Conservation (phyloP, 495 filamentous ascomycete genomes). For the Penicillium cosmopolitanum region DNA sequence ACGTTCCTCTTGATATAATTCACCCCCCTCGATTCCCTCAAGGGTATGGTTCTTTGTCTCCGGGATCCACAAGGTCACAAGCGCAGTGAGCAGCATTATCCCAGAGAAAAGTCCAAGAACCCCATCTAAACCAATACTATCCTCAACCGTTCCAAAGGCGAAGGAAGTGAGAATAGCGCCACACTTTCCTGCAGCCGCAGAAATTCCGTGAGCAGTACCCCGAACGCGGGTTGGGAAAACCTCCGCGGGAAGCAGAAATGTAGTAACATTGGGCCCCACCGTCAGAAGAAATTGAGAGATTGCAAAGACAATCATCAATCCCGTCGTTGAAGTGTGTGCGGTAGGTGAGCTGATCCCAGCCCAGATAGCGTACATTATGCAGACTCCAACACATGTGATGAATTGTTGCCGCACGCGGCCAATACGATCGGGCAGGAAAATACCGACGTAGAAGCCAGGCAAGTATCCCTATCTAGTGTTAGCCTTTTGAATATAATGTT, state of each 20-base stretch:
- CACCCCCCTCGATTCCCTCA: slow-evolving; percentile 33
- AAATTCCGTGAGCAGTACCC: slow-evolving; percentile 31
- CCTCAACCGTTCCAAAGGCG: slow-evolving; percentile 31
- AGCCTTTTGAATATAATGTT: neutral
- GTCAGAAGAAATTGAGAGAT: slow-evolving; percentile 34
- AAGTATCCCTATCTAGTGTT: slow-evolving; percentile 26
- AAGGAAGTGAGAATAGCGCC: slow-evolving; percentile 33
- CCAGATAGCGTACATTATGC: slow-evolving; percentile 38
- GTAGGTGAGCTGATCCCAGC: slow-evolving; percentile 32
- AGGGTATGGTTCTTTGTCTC: slow-evolving; percentile 30
- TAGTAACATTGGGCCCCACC: slow-evolving; percentile 37
- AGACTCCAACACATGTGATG: slow-evolving; percentile 28
- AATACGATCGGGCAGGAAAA: slow-evolving; percentile 37
- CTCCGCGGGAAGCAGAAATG: slow-evolving; percentile 35
- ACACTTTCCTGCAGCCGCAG: slow-evolving; percentile 30
- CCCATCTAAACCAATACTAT: slow-evolving; percentile 26
- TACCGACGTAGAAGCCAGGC: slow-evolving; percentile 41
- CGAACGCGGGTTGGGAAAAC: slow-evolving; percentile 34
- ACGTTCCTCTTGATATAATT: slow-evolving; percentile 12
- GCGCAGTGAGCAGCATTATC: slow-evolving; percentile 27
- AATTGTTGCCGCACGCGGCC: slow-evolving; percentile 38
- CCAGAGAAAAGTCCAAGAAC: slow-evolving; percentile 37
- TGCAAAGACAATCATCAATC: slow-evolving; percentile 33
- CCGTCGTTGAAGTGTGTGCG: slow-evolving; percentile 32
- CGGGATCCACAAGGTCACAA: slow-evolving; percentile 30